Evolutionary conservation across 78 protist genomes (phyloP).

Genomic region (Mantamonas sphyraenae): DNA sequence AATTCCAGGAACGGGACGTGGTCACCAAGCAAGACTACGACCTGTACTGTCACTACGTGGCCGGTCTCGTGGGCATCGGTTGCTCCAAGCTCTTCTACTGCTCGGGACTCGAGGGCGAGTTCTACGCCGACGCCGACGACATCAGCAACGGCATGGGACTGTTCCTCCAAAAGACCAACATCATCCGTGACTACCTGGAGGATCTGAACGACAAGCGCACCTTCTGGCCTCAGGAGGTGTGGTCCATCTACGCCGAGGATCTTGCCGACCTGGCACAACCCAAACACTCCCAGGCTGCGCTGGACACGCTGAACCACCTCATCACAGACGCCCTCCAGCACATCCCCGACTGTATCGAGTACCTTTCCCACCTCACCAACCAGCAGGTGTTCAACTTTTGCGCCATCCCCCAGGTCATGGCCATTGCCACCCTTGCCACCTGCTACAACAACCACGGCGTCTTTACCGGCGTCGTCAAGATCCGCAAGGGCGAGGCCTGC

Average conservation of each 20-base stretch:
- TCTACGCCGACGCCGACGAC: conserved; percentile 22
- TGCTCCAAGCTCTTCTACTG: conserved; percentile 61
- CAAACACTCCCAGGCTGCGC: conserved; percentile 30
- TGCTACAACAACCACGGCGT: conserved; percentile 73
- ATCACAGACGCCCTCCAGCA: conserved; percentile 78
- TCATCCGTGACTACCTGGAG: conserved; percentile 87
- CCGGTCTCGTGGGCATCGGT: conserved; percentile 94
- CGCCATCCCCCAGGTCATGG: conserved; percentile 97
- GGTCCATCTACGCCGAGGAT: conserved; percentile 33
- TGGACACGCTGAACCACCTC: conserved; percentile 77
- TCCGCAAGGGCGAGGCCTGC: conserved; percentile 73
- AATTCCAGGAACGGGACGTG: conserved; percentile 38
- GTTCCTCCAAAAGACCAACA: conserved; percentile 88
- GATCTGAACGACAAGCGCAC: conserved; percentile 74
- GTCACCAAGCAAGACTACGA: conserved; percentile 60
- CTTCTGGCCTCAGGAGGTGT: conserved; percentile 86
- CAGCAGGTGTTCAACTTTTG: conserved; percentile 68
- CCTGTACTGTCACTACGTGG: conserved; percentile 91
- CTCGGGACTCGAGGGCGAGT: conserved; percentile 61
- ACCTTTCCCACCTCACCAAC: conserved; percentile 53
- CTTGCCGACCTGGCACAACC: neutral
- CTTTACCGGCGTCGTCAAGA: conserved; percentile 78
- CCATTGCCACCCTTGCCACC: conserved; percentile 79
- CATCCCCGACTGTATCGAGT: conserved; percentile 54
- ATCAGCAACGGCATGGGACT: conserved; percentile 85